Percentiles rank a stretch among this genome's conserved stretches.
phyloP scores from a whole-genome alignment of 495 filamentous ascomycete genomes.

The Cercophora scortea region DNA sequence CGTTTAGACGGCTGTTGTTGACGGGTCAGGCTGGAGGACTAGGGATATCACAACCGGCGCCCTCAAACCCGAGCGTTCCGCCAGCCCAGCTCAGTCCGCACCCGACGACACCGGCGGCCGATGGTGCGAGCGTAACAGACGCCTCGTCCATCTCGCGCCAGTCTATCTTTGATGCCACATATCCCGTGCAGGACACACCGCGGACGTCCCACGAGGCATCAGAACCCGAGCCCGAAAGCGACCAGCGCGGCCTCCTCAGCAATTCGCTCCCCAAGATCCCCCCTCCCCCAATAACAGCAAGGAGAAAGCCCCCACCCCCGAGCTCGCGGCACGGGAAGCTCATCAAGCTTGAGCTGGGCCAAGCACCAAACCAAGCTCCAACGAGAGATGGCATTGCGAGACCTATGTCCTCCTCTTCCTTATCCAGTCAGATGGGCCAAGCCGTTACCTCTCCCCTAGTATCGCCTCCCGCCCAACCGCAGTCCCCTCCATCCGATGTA shows the following conservation, averaged over 20 bases:
- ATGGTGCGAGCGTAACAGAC: conserved; percentile 42
- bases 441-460: neutral
- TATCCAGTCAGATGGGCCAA: neutral
- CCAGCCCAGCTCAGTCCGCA: neutral
- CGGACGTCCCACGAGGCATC: conserved; percentile 39
- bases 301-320: conserved; percentile 46
- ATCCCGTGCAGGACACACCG: conserved; percentile 32
- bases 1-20: conserved; percentile 53
- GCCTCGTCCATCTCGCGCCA: conserved; percentile 38
- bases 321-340: conserved; percentile 61
- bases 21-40: conserved; percentile 43
- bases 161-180: conserved; percentile 32
- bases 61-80: neutral
- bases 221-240: conserved; percentile 32
- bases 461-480: conserved; percentile 2
- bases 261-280: conserved; percentile 29
- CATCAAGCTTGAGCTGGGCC: conserved; percentile 38
- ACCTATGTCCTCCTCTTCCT: conserved; percentile 1
- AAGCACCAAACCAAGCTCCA: neutral
- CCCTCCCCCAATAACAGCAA: conserved; percentile 27
- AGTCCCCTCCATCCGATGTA: conserved; percentile 30
- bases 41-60: conserved; percentile 7
- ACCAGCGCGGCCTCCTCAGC: conserved; percentile 19
- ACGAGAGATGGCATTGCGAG: neutral
- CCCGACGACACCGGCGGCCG: conserved; percentile 8